A percentile compares a stretch with the other conserved stretches of the same genome.
These are phyloP conservation scores for Phytopythium delawarense DNA, from an alignment of 352 stramenopile genomes.

Conservation along the genomic window DNA sequence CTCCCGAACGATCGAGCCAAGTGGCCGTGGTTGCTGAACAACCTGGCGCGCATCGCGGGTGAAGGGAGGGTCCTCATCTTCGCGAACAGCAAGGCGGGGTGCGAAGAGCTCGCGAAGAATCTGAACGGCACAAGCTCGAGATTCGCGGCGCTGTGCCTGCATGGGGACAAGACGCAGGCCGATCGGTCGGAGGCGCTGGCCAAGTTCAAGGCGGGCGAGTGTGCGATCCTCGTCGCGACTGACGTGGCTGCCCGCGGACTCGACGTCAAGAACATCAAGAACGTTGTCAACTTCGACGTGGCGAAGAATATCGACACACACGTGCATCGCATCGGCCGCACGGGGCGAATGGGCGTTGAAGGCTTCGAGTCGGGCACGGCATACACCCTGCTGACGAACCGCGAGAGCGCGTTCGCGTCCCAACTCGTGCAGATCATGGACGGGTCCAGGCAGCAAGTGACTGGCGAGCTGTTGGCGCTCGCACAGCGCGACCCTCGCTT, in stretches of 20 bases:
- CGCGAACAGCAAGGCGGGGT: conserved; percentile 78
- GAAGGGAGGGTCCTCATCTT: conserved; percentile 87
- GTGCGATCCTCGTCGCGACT: conserved; percentile 76
- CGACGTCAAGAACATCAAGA: conserved; percentile 90
- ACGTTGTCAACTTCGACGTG: conserved; percentile 89
- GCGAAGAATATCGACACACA: conserved; percentile 91
- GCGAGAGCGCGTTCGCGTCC: conserved; percentile 68
- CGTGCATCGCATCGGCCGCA: conserved; percentile 87
- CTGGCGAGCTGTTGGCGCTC: conserved; percentile 50
- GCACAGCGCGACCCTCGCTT: conserved; percentile 49
- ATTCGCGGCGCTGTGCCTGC: conserved; percentile 42
- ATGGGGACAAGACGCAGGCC: conserved; percentile 80
- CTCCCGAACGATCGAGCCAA: conserved; percentile 71
- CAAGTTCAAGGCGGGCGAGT: conserved; percentile 63
- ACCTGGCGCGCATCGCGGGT: conserved; percentile 46
- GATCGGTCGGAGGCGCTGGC: conserved; percentile 62
- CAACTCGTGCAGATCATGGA: conserved; percentile 87
- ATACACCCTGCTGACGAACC: conserved; percentile 76
- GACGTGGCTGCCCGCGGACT: conserved; percentile 86
- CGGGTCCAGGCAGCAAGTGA: conserved; percentile 55
- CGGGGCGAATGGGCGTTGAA: conserved; percentile 78
- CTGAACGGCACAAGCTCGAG: conserved; percentile 25
- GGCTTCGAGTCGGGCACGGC: conserved; percentile 77
- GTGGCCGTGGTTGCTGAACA: conserved; percentile 82
- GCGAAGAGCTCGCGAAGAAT: conserved; percentile 79